A percentile compares a stretch with the other conserved stretches of the same genome.
Evolutionary conservation across 2,329 filamentous ascomycete species (phyloP).

Genomic region (Gyromitra esculenta): DNA sequence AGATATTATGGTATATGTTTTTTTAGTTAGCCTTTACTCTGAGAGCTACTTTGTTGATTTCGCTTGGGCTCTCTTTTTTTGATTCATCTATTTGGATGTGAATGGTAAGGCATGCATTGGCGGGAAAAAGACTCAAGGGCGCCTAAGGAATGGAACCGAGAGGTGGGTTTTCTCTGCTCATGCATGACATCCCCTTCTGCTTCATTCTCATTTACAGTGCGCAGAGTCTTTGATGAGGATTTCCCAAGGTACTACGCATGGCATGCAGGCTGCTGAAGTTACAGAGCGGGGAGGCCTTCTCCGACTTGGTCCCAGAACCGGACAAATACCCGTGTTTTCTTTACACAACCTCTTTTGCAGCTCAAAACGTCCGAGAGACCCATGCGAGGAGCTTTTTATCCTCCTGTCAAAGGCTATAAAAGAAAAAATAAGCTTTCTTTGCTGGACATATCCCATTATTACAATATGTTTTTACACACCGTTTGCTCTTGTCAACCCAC

Average conservation of each 20-base stretch:
- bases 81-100: conserved; percentile 16
- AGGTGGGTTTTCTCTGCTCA: conserved; percentile 33
- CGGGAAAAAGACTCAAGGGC: conserved; percentile 42
- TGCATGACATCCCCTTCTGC: conserved; percentile 34
- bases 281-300: conserved; percentile 29
- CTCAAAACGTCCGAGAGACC: conserved; percentile 19
- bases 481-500: not conserved
- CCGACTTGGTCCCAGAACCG: conserved; percentile 38
- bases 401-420: not conserved
- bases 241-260: conserved; percentile 36
- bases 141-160: conserved; percentile 46
- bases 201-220: conserved; percentile 11
- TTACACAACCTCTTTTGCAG: conserved; percentile 2
- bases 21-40: conserved; percentile 14
- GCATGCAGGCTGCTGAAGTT: conserved; percentile 43
- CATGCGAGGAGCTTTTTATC: not conserved
- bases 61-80: conserved; percentile 22
- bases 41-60: not conserved
- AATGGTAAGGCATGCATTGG: conserved; percentile 20
- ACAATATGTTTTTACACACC: not conserved
- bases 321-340: conserved; percentile 30
- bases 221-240: conserved; percentile 18
- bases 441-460: conserved; percentile 1
- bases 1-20: conserved; percentile 11
- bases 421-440: conserved; percentile 16